Base-by-base conservation (phyloP, 768 basidiomycete species). In the Rhizopogon vinicolor region DNA sequence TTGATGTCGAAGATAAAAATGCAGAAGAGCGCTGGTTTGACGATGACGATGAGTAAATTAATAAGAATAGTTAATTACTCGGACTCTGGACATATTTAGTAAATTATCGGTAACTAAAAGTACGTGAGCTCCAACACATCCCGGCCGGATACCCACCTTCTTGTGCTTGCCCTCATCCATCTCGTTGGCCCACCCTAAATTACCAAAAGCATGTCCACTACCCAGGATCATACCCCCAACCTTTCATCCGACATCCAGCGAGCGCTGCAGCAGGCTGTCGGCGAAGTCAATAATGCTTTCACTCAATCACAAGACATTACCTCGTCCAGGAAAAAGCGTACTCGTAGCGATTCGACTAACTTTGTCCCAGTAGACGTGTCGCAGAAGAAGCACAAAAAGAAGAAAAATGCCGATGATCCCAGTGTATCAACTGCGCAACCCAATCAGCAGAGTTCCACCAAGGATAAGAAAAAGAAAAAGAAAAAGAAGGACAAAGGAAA, bases 1-100 rank as follows among this genome's bases (percentile, higher is more conserved):
- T 86, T 70, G 87, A 87, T 61, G 68, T 58, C 19, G 80, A 82
- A 18, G 73, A 86, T 55, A 69, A 79, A 59, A 84, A 85, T 31
- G 76, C 74, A 10, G 82, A 89, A 67, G 87, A 88, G 31, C 73
- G 76, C 19, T 91, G 89, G 84, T 91, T 91, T 68, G 83, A 88
- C 45, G 81, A 85, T 22, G 85, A 86, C 48, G 83, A 85, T 22
- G 75, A 76, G 44, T 65, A 64, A 48, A 60, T 7, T 19, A 39
- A 12, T 37, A 35, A n/a, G 10, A 35, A 31, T 19, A 41, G 28
- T 16, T 25, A 14, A 37, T 10, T 22, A 54, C 29, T 19, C 25
- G 31, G 28, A 39, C 5, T n/a, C 28, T 41, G 40, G 43, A 49
- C 44, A 58, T 18, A 42, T 62, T 51, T 54, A 56, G 68, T 3